Conservation (phyloP, 805 yeast genomes). For the Metschnikowia arizonensis region DNA sequence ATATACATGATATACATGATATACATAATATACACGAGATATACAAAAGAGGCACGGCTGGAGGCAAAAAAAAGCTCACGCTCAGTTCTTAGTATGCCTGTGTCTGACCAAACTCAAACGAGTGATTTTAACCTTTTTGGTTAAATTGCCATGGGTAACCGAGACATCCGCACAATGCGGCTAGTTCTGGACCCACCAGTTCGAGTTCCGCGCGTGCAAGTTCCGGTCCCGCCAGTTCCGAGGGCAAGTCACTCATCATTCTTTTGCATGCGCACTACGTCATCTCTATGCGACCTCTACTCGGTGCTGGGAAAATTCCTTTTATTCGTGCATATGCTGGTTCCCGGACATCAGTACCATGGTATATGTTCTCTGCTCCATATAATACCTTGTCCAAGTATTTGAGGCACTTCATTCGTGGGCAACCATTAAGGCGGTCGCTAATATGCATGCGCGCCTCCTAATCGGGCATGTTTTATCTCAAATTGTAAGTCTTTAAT, state of each 20-base stretch:
- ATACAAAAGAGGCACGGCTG: not conserved
- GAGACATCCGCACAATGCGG: constrained; percentile 3
- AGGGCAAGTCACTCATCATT: constrained; percentile 4
- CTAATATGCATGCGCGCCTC: constrained; percentile 3
- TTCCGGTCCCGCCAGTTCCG: constrained; percentile 3
- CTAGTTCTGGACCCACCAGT: constrained; percentile 1
- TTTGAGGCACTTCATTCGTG: not conserved
- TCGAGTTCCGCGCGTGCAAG: not conserved
- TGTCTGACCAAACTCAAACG: not conserved
- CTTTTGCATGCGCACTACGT: constrained; percentile 5
- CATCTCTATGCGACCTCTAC: not conserved
- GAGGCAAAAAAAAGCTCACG: not conserved
- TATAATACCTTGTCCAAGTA: too few relatives aligned
- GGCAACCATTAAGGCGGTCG: not conserved
- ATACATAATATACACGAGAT: too few relatives aligned
- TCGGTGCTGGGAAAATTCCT: not conserved
- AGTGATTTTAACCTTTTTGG: constrained; percentile 4
- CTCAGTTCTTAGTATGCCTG: not conserved
- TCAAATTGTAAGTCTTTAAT: constrained; percentile 4
- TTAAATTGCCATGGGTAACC: constrained; percentile 5
- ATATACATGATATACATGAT: too few relatives aligned
- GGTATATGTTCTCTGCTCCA: too few relatives aligned
- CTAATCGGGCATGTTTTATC: constrained; percentile 5
- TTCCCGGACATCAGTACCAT: too few relatives aligned
- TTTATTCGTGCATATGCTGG: not conserved